A percentile compares a stretch with the other conserved stretches of the same genome.
Evolutionary conservation across 2,329 filamentous ascomycete species (phyloP).

Genomic region (Aquanectria penicillioides): DNA sequence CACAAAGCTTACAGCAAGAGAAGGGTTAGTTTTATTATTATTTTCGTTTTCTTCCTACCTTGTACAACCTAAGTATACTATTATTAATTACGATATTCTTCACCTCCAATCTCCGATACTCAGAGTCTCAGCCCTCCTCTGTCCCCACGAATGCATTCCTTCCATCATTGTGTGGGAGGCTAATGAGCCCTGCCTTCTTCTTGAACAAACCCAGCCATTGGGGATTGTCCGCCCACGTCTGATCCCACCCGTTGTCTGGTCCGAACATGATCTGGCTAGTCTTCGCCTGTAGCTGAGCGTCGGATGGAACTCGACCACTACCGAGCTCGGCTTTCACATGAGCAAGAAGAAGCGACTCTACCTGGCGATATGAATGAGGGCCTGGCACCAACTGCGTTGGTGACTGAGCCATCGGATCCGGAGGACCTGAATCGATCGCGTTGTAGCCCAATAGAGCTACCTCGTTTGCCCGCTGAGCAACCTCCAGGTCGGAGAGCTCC

Average conservation of each 20-base stretch:
- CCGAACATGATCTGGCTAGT: constrained; percentile 13
- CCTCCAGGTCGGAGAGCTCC: not conserved
- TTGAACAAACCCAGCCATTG: constrained; percentile 8
- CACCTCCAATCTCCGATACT: no score
- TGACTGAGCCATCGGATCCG: not conserved
- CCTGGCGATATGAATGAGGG: constrained; percentile 9
- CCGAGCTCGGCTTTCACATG: constrained; percentile 2
- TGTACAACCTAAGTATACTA: no score
- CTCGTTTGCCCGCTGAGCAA: not conserved
- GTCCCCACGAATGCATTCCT: constrained; percentile 16
- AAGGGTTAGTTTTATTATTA: no score
- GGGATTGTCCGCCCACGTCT: constrained; percentile 10
- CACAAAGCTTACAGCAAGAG: no score
- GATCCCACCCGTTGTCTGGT: constrained; percentile 14
- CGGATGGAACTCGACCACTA: constrained; percentile 10
- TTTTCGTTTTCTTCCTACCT: no score
- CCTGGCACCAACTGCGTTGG: not conserved
- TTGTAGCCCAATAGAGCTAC: not conserved
- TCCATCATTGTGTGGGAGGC: not conserved
- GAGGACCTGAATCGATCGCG: no score
- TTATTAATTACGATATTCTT: no score
- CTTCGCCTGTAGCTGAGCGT: not conserved
- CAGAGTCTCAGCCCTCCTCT: no score
- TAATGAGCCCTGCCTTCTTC: constrained; percentile 13
- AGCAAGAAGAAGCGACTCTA: not conserved